Evolutionary conservation across 352 stramenopile genomes (phyloP).

Genomic region (Pythium sp.): DNA sequence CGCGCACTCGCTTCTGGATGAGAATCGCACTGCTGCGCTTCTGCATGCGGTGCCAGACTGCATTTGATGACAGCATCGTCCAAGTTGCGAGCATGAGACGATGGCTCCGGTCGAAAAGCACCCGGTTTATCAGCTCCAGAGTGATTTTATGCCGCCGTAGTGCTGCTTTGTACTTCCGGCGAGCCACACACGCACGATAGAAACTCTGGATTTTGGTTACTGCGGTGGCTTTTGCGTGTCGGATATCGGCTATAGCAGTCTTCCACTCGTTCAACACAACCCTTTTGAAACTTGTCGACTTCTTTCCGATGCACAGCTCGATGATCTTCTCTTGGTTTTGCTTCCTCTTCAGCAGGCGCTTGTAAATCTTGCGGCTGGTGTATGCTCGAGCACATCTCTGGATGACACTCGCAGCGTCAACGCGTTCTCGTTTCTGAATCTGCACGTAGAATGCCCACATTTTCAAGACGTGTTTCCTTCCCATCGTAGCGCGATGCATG

Average conservation of each 20-base stretch:
- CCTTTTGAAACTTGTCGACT: conserved; percentile 16
- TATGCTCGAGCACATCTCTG: conserved; percentile 41
- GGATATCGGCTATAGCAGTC: background rate
- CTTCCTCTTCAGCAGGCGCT: conserved; percentile 34
- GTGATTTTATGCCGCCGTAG: conserved; percentile 43
- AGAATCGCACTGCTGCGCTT: conserved; percentile 42
- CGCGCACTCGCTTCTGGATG: conserved; percentile 50
- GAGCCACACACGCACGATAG: conserved; percentile 30
- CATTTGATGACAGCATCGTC: conserved; percentile 41
- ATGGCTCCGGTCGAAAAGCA: conserved; percentile 36
- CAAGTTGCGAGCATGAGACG: conserved; percentile 31
- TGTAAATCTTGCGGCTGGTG: conserved; percentile 31
- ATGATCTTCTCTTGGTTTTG: conserved; percentile 42
- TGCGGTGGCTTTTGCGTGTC: conserved; percentile 14
- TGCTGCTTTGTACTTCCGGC: conserved; percentile 36
- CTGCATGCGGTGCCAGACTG: conserved; percentile 41
- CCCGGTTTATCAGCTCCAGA: conserved; percentile 43
- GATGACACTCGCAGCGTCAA: conserved; percentile 30
- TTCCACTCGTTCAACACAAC: conserved; percentile 26
- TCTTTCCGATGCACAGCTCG: conserved; percentile 31
- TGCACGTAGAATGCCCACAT: conserved; percentile 39
- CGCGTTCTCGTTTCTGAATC: conserved; percentile 29
- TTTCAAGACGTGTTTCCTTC: conserved; percentile 26
- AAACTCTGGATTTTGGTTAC: conserved; percentile 37
- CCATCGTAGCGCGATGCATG: conserved; percentile 25